Evolutionary conservation across 306 rosid species (phyloP).

Genomic region (Vigna radiata): DNA sequence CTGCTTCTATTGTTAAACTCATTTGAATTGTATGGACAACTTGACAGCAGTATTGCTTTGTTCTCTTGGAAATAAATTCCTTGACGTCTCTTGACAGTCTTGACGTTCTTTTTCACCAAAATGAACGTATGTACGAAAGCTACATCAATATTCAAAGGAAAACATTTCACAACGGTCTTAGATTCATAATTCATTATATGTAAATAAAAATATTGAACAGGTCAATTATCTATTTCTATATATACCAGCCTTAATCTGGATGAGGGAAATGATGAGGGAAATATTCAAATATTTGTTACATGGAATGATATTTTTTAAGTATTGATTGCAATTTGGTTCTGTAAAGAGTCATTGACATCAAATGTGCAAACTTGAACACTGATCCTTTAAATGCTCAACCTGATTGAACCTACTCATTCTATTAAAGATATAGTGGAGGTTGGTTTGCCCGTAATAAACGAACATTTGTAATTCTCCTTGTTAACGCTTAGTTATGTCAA

Average conservation of each 20-base stretch:
- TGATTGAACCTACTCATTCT: neutral
- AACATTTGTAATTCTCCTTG: constrained; percentile 12
- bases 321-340: neutral
- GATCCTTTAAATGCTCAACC: neutral
- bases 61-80: neutral
- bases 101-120: neutral
- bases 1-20: neutral
- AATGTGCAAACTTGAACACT: constrained; percentile 12
- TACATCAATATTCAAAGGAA: neutral
- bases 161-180: neutral
- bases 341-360: neutral
- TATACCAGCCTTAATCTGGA: neutral
- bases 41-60: neutral
- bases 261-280: neutral
- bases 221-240: neutral
- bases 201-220: neutral
- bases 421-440: neutral
- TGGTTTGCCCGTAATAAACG: constrained; percentile 30
- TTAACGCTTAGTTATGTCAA: neutral
- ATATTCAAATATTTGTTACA: neutral
- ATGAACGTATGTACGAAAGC: neutral
- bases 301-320: neutral
- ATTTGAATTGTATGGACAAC: neutral
- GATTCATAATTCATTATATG: neutral
- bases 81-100: neutral